Evolutionary conservation across 257 asterid species (phyloP).

Genomic region (Solanum lycopersicoides): DNA sequence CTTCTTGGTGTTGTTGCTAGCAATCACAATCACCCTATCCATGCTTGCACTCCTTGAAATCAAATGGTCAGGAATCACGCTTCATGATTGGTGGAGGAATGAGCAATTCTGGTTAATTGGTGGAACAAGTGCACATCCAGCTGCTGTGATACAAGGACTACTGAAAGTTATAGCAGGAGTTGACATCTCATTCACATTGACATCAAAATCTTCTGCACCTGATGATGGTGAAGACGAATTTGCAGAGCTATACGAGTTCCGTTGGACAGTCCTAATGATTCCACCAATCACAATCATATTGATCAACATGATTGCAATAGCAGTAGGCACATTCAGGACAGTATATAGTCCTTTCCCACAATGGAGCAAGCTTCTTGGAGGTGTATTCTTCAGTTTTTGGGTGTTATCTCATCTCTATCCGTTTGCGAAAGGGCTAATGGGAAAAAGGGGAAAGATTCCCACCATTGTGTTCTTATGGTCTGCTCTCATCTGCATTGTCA

Average conservation of each 20-base stretch:
- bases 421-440: slow-evolving; percentile 85
- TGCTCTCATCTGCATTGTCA: slow-evolving; percentile 64
- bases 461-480: slow-evolving; percentile 88
- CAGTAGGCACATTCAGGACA: slow-evolving; percentile 62
- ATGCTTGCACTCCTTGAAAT: slow-evolving; percentile 75
- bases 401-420: slow-evolving; percentile 89
- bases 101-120: slow-evolving; percentile 96
- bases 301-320: slow-evolving; percentile 64
- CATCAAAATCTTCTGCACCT: slow-evolving; percentile 62
- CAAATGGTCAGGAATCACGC: slow-evolving; percentile 80
- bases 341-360: slow-evolving; percentile 70
- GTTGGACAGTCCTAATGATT: slow-evolving; percentile 76
- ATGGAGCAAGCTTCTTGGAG: slow-evolving; percentile 81
- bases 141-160: slow-evolving; percentile 80
- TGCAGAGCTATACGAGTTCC: slow-evolving; percentile 74
- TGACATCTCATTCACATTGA: slow-evolving; percentile 72
- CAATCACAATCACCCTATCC: slow-evolving; percentile 55
- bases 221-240: slow-evolving; percentile 72
- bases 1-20: slow-evolving; percentile 40
- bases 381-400: slow-evolving; percentile 89
- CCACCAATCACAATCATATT: slow-evolving; percentile 76
- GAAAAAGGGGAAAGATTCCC: slow-evolving; percentile 70
- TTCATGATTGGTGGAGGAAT: slow-evolving; percentile 94
- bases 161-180: slow-evolving; percentile 82
- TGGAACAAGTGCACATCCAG: slow-evolving; percentile 91